These are phyloP conservation scores for Leccinum glutinopallens DNA, from an alignment of 1,284 basidiomycete species.

Conservation along the genomic window DNA sequence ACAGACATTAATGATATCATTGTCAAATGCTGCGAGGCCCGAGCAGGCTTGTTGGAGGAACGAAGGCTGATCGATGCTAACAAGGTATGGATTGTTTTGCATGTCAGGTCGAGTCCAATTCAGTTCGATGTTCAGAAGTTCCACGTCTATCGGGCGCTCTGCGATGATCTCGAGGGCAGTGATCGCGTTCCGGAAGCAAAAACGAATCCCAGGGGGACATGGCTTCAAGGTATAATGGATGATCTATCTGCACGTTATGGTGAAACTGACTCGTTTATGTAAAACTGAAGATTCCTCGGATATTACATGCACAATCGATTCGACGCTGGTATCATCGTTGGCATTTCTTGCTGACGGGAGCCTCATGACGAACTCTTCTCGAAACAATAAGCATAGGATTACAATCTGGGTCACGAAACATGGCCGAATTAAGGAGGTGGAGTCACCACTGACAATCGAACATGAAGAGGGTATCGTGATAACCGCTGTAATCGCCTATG, in stretches of 20 bases:
- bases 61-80: neutral
- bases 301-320: neutral
- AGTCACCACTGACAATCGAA: neutral
- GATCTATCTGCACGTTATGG: neutral
- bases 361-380: neutral
- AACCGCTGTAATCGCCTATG: conserved; percentile 4
- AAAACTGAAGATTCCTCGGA: neutral
- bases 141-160: too few relatives aligned
- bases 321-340: neutral
- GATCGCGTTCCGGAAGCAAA: too few relatives aligned
- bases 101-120: neutral
- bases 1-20: neutral
- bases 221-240: neutral
- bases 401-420: neutral
- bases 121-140: neutral
- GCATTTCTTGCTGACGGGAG: conserved; percentile 1
- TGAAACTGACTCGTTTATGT: neutral
- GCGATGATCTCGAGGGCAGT: too few relatives aligned
- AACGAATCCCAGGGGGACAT: neutral
- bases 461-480: neutral
- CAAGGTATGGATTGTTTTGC: neutral
- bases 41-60: neutral
- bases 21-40: neutral
- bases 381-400: neutral
- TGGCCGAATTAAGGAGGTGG: neutral